Base-by-base conservation (phyloP, 768 basidiomycete species). In the Lactifluus rugatus region DNA sequence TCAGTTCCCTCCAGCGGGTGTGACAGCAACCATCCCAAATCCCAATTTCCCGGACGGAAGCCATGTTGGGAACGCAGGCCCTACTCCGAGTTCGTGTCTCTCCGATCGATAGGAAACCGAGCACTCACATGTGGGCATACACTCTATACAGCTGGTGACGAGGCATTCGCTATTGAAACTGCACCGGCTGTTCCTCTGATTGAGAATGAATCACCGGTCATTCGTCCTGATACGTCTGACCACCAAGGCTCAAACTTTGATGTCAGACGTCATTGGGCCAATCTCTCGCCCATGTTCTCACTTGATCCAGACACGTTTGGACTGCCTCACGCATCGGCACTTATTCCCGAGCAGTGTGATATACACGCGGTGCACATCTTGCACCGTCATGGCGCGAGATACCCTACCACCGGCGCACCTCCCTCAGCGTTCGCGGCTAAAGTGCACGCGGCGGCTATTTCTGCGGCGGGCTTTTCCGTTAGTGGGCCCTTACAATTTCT, bases 221-320 rank as follows among this genome's bases (percentile, higher is more conserved):
- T 78, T 14, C 67, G 69, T 48, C 77, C 73, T 1, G 64, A 66
- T 37, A 70, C 74, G 5, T 61, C 65, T n/a, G 71, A 74, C 60
- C 62, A 68, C n/a, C 61, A 66, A 19, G 66, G 62, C 34, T 58
- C 58, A 17, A 56, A 28, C n/a, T 82, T 82, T 65, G 70, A 81
- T 53, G 70, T 80, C 17, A 59, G 78, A 36, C 70, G 72, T 51
- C 67, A 75, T 52, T 75, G 75, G 69, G 81, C 78, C 25, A 78
- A 76, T 62, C 73, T 80, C 36, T 70, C 75, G 5, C 80, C 80
- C 1, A 78, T 75, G 74, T 75, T 74, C 61, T 81, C 80, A 11
- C 73, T 81, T 21, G 67, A 73, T 2, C 74, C 77, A 5, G 65
- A 57, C 58, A 59, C 57, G 2, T 78, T 78, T 64, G 81, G 80